Evolutionary conservation across 768 basidiomycete genomes (phyloP).

Genomic region (Tephrocybe sp.): DNA sequence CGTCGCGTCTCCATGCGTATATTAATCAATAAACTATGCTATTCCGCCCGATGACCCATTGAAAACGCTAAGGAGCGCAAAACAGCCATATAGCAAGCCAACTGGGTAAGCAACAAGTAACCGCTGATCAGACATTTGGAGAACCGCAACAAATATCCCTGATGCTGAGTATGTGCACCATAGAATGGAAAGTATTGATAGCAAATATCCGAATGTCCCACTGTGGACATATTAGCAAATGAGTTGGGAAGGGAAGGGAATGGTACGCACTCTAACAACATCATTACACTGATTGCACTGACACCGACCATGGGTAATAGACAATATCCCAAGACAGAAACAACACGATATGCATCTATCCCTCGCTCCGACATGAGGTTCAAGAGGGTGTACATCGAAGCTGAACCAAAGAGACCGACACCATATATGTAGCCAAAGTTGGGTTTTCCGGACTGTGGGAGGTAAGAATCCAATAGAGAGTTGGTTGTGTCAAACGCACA

Average conservation of each 20-base stretch:
- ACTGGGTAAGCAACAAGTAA: slow-evolving; percentile 96
- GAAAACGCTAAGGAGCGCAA: slow-evolving; percentile 90
- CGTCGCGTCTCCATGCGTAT: not conserved
- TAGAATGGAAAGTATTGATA: slow-evolving; percentile 78
- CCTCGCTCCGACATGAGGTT: slow-evolving; percentile 96
- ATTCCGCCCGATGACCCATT: slow-evolving; percentile 32
- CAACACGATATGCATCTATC: slow-evolving; percentile 94
- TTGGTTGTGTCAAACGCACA: slow-evolving; percentile 46
- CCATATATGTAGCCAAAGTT: slow-evolving; percentile 99
- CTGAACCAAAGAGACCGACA: slow-evolving; percentile 91
- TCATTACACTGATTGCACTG: slow-evolving; percentile 81
- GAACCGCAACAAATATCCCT: slow-evolving; percentile 91
- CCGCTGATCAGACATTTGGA: slow-evolving; percentile 94
- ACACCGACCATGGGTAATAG: slow-evolving; percentile 95
- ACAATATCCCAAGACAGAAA: slow-evolving; percentile 95
- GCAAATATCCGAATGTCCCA: slow-evolving; percentile 79
- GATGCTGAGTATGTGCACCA: slow-evolving; percentile 99
- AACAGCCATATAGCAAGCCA: slow-evolving; percentile 90
- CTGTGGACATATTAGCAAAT: slow-evolving; percentile 35
- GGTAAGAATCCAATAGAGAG: not conserved
- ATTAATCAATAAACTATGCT: slow-evolving; percentile 6
- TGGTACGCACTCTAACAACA: slow-evolving; percentile 79
- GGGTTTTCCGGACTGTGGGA: slow-evolving; percentile 86
- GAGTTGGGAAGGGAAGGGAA: not conserved
- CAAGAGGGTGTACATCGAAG: slow-evolving; percentile 89